Base-by-base conservation (phyloP, 1,139 yeast species). In the Zygoascus sp. region DNA sequence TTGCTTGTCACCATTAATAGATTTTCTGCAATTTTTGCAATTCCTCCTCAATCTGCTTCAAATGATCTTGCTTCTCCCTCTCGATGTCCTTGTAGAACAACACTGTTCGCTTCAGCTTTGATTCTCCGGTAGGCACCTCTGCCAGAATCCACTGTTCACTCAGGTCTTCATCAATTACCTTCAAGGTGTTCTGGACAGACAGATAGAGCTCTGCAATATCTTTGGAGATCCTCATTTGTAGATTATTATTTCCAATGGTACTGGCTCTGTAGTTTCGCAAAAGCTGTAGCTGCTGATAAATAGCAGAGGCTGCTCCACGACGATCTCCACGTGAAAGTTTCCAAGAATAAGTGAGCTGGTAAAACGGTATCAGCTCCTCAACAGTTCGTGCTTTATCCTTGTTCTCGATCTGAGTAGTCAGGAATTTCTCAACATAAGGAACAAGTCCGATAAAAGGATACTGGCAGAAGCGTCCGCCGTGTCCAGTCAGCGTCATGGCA, bases 361-460 rank as follows among this genome's bases (percentile, higher is more conserved):
- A 59, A 45, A 51, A 56, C 6, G 58, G 49, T 15, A 55, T 43
- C 13, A 37, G 27, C 19, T 43, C 47, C 40, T 42, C 48, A 10
- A 40, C 40, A 13, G 56, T 32, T 2, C 11, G 34, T 5, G n/a
- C 8, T 16, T 55, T 42, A 5, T 48, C 48, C 20, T 49, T 38
- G 8, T 45, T 17, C 13, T 50, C 52, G 25, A 66, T 46, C 10
- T 56, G 48, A 5, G 48, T 44, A 5, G 58, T 49, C 10, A 66
- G 62, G 3, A 50, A 30, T 20, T 10, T 15, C 28, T 42, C 40
- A 3, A 42, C 36, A 16, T 21, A 13, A 3, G 51, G 49, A 2
- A 60, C 50, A 45, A 65, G 42, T 1, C 68, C 68, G 8, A 60
- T 53, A 46, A 66, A 66, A 7, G 68, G 67, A 27, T 60, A 60